A percentile compares a stretch with the other conserved stretches of the same genome.
Evolutionary conservation across 148 eudicot genomes (phyloP).

Genomic region (Selenicereus undatus): DNA sequence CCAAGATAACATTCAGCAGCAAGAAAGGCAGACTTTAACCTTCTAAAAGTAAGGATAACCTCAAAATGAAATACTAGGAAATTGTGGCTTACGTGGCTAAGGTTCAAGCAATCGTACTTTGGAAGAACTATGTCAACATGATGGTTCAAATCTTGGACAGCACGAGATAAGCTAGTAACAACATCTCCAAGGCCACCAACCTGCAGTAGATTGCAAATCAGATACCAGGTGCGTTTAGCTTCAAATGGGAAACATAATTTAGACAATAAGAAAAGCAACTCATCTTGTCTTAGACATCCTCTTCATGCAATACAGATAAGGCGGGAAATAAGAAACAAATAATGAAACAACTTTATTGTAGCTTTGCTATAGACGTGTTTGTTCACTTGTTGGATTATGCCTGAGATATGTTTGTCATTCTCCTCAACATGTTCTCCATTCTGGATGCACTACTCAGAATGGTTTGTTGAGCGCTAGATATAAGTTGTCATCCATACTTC

Average conservation of each 20-base stretch:
- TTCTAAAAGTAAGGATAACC: background rate
- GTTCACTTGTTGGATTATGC: background rate
- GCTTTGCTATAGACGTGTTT: background rate
- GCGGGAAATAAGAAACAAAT: background rate
- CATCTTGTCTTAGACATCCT: background rate
- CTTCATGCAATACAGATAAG: background rate
- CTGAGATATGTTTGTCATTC: background rate
- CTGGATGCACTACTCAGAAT: no score
- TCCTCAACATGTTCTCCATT: no score
- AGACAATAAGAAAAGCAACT: background rate
- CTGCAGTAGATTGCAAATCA: conserved; percentile 41
- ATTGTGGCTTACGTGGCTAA: conserved; percentile 62
- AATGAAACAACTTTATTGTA: background rate
- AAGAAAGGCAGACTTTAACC: background rate
- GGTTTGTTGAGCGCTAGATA: no score
- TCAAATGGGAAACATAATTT: background rate
- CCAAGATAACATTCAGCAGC: background rate
- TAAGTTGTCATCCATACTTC: no score
- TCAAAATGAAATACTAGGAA: background rate
- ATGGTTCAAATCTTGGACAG: conserved; percentile 93
- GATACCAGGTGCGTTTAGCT: background rate
- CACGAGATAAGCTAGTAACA: conserved; percentile 96
- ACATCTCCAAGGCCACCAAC: conserved; percentile 99
- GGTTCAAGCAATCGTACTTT: conserved; percentile 85
- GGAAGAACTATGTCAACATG: conserved; percentile 83